Conservation (phyloP, 2,329 filamentous ascomycete species). For the Apiospora koreana region DNA sequence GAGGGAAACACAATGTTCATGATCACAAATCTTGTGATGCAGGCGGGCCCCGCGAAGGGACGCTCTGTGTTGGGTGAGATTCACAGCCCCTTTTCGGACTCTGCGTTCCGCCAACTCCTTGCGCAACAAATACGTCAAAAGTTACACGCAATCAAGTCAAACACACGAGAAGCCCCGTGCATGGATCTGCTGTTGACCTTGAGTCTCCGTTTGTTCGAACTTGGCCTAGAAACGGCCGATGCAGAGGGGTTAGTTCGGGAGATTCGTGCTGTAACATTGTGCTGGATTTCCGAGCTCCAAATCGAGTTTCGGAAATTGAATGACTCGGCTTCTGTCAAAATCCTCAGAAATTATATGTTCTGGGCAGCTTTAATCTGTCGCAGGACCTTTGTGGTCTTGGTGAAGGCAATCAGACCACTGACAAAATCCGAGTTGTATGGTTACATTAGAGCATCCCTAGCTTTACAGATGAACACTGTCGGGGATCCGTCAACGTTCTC, state of each 20-base stretch:
- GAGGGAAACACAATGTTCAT: constrained; percentile 50
- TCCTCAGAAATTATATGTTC: constrained; percentile 46
- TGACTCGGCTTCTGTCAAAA: constrained; percentile 39
- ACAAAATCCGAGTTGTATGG: constrained; percentile 20
- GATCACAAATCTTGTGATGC: constrained; percentile 52
- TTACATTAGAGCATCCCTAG: constrained; percentile 26
- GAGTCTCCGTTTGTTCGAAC: constrained; percentile 38
- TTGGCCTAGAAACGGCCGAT: not conserved
- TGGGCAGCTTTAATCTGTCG: constrained; percentile 58
- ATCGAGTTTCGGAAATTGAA: constrained; percentile 40
- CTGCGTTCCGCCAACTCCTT: constrained; percentile 49
- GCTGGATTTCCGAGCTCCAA: constrained; percentile 52
- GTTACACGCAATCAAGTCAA: constrained; percentile 48
- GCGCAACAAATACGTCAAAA: constrained; percentile 44
- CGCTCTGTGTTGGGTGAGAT: constrained; percentile 39
- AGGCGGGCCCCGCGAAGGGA: constrained; percentile 51
- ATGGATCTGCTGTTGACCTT: constrained; percentile 61
- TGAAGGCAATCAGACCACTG: constrained; percentile 14
- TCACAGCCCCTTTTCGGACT: constrained; percentile 52
- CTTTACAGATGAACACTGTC: constrained; percentile 48
- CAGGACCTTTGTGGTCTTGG: constrained; percentile 21
- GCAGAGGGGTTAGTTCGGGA: constrained; percentile 35
- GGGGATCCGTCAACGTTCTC: constrained; percentile 38
- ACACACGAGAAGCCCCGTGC: constrained; percentile 59
- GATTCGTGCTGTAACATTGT: constrained; percentile 43